Conservation (phyloP, 2,329 filamentous ascomycete species). For the Colletotrichum tropicicola region DNA sequence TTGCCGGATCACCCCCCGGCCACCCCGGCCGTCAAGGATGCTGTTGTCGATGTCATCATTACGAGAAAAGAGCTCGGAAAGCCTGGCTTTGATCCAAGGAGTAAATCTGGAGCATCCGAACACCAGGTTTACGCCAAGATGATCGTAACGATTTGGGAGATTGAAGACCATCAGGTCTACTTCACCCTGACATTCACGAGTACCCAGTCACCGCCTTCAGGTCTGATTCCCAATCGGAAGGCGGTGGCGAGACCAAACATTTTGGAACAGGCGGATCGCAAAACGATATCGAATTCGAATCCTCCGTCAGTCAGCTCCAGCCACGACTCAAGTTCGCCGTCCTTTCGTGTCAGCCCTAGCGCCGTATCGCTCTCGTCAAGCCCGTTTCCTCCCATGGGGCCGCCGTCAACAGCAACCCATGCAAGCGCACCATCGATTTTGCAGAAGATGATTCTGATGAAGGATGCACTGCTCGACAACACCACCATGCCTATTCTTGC, state of each 20-base stretch:
- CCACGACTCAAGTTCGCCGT: slow-evolving; percentile 56
- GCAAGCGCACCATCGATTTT: slow-evolving; percentile 71
- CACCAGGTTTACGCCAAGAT: slow-evolving; percentile 71
- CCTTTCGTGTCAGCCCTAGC: slow-evolving; percentile 58
- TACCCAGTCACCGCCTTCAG: slow-evolving; percentile 51
- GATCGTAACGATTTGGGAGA: slow-evolving; percentile 79
- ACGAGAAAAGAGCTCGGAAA: slow-evolving; percentile 56
- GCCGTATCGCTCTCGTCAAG: slow-evolving; percentile 61
- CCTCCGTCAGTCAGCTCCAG: slow-evolving; percentile 58
- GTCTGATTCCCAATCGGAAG: slow-evolving; percentile 44
- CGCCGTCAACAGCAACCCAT: slow-evolving; percentile 64
- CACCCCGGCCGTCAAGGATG: slow-evolving; percentile 57
- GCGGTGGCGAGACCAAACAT: slow-evolving; percentile 48
- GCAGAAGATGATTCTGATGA: slow-evolving; percentile 78
- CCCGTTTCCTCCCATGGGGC: slow-evolving; percentile 73
- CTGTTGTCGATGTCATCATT: slow-evolving; percentile 74
- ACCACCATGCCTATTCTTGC: slow-evolving; percentile 79
- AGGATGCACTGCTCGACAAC: slow-evolving; percentile 80
- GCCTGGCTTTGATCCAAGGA: slow-evolving; percentile 44
- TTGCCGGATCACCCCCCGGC: slow-evolving; percentile 33
- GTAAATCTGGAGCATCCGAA: slow-evolving; percentile 46
- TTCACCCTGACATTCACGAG: slow-evolving; percentile 81
- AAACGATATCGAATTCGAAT: slow-evolving; percentile 52
- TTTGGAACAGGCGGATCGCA: slow-evolving; percentile 57
- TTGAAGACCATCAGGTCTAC: slow-evolving; percentile 73